Percentiles rank a stretch among this genome's conserved stretches.
These are phyloP conservation scores for Lachnellula suecica DNA, from an alignment of 2,329 filamentous ascomycete genomes.

Conservation along the genomic window DNA sequence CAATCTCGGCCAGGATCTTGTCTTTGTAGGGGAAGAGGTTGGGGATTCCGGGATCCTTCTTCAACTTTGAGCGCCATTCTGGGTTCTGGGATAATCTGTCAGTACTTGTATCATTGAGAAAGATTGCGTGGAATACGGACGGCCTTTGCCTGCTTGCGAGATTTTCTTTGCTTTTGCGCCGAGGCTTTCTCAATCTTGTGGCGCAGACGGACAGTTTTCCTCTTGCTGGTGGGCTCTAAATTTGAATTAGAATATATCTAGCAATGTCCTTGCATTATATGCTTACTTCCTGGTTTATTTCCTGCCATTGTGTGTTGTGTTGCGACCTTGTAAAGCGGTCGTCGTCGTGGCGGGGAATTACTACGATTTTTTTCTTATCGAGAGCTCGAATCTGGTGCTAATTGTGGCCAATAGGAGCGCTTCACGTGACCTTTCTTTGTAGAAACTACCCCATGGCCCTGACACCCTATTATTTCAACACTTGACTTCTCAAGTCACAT, in stretches of 20 bases:
- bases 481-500: no score
- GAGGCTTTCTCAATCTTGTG: constrained; percentile 96
- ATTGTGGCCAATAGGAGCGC: neutral
- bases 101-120: constrained; percentile 52
- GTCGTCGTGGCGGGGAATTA: neutral
- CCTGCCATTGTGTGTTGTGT: constrained; percentile 29
- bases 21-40: constrained; percentile 99
- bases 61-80: constrained; percentile 90
- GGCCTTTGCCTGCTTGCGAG: constrained; percentile 76
- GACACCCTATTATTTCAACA: neutral
- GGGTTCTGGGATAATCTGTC: constrained; percentile 72
- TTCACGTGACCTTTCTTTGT: neutral
- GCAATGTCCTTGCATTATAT: neutral
- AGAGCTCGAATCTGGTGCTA: no score
- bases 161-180: constrained; percentile 85
- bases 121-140: constrained; percentile 44
- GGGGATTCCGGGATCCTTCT: constrained; percentile 97
- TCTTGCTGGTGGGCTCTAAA: constrained; percentile 91
- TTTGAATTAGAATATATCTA: constrained; percentile 15
- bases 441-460: no score
- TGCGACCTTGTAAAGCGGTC: neutral
- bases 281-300: constrained; percentile 36
- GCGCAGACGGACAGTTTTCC: constrained; percentile 81
- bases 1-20: constrained; percentile 89
- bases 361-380: no score